Evolutionary conservation across 2,329 filamentous ascomycete species (phyloP).

Genomic region (Ophiosphaerella korrae): DNA sequence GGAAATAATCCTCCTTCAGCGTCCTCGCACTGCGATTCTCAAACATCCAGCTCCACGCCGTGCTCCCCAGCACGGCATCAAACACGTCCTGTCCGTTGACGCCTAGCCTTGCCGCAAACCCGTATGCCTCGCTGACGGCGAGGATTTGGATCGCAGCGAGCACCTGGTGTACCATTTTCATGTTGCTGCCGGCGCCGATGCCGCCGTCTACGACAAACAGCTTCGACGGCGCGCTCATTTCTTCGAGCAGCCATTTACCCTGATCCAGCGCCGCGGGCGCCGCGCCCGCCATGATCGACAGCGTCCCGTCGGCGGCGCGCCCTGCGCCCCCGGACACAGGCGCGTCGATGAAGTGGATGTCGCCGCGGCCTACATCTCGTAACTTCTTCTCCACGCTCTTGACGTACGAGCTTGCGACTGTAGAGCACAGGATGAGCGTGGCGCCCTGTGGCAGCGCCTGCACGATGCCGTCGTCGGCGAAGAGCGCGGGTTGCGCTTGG

Average conservation of each 20-base stretch:
- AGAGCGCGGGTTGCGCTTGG: conserved; percentile 69
- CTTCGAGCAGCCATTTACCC: conserved; percentile 63
- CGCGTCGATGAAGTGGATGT: conserved; percentile 71
- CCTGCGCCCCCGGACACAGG: conserved; percentile 74
- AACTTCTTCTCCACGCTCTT: conserved; percentile 65
- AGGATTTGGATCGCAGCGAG: conserved; percentile 65
- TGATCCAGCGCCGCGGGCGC: conserved; percentile 62
- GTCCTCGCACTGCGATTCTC: conserved; percentile 61
- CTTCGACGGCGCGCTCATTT: conserved; percentile 66
- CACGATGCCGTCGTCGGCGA: conserved; percentile 61
- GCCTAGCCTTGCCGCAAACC: conserved; percentile 59
- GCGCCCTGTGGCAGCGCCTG: conserved; percentile 60
- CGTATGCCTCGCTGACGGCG: conserved; percentile 61
- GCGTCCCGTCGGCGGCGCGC: conserved; percentile 71
- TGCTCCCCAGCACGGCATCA: conserved; percentile 55
- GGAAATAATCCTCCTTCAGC: conserved; percentile 57
- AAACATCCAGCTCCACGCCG: conserved; percentile 61
- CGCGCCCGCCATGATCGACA: conserved; percentile 76
- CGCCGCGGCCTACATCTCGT: conserved; percentile 59
- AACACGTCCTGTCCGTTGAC: conserved; percentile 57
- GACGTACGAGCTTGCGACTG: conserved; percentile 70
- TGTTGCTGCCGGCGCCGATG: conserved; percentile 60
- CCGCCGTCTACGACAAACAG: conserved; percentile 61
- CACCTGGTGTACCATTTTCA: conserved; percentile 64
- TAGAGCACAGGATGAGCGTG: conserved; percentile 71